Evolutionary conservation across 345 rosid genomes (phyloP).

Genomic region (Toxicodendron radicans): DNA sequence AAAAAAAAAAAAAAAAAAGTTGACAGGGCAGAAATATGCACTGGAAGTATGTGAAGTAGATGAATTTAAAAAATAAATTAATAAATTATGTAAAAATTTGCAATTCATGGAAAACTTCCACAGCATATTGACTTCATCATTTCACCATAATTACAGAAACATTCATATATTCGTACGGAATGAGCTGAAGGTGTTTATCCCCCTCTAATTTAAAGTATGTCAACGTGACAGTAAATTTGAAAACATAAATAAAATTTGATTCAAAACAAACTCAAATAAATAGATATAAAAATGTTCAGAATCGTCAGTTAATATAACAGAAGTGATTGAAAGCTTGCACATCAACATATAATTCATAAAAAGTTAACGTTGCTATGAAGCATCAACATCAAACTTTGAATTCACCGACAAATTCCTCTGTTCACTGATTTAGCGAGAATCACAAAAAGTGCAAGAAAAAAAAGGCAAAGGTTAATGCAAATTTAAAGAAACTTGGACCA

Average conservation of each 20-base stretch:
- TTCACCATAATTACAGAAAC: background rate
- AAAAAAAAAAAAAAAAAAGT: background rate
- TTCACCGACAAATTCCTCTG: background rate
- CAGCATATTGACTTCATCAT: background rate
- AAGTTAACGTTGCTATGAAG: too few species aligned
- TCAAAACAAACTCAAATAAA: background rate
- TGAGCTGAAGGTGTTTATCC: too few species aligned
- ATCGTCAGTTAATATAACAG: background rate
- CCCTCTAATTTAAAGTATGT: background rate
- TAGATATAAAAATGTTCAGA: background rate
- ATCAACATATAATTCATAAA: background rate
- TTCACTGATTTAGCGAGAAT: background rate
- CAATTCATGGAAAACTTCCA: background rate
- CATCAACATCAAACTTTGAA: background rate
- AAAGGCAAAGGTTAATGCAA: background rate
- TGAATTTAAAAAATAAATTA: too few species aligned
- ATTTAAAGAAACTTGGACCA: constrained; percentile 15
- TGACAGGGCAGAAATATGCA: background rate
- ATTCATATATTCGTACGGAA: background rate
- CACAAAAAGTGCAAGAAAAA: background rate
- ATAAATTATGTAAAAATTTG: too few species aligned
- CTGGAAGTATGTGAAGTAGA: background rate
- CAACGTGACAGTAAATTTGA: background rate
- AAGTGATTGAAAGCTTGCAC: background rate
- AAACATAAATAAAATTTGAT: background rate